Conservation (phyloP, 176 grass and related monocot genomes). For the Neostapfia colusana region DNA sequence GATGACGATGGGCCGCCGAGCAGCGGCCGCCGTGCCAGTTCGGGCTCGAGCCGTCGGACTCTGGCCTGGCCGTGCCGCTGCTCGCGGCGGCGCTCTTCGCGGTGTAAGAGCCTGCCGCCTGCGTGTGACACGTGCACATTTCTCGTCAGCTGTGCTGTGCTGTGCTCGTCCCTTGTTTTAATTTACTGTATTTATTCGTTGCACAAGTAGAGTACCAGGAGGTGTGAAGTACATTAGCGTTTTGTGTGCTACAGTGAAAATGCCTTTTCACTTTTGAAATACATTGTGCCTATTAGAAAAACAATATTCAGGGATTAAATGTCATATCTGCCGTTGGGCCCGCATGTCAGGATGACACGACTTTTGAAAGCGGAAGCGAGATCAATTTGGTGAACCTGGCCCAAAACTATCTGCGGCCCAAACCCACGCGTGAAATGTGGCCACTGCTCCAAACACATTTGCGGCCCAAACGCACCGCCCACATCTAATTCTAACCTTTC, state of each 20-base stretch:
- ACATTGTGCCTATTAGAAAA: neutral
- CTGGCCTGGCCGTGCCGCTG: constrained; percentile 8
- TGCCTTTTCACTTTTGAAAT: neutral
- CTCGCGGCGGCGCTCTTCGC: neutral
- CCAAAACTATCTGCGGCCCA: too few relatives aligned
- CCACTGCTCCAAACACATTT: neutral
- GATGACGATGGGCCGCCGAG: neutral
- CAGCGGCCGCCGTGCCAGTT: neutral
- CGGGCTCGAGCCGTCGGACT: neutral
- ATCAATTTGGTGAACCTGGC: too few relatives aligned
- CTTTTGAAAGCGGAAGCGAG: too few relatives aligned
- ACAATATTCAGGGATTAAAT: too few relatives aligned
- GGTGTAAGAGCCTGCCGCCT: neutral
- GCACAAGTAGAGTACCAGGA: neutral
- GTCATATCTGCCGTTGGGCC: too few relatives aligned
- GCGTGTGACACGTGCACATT: neutral
- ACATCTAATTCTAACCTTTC: neutral
- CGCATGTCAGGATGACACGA: too few relatives aligned
- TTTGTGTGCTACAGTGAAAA: neutral
- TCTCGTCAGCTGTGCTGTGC: neutral
- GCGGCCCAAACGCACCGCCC: neutral
- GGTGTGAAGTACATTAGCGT: neutral
- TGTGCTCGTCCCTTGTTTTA: too few relatives aligned
- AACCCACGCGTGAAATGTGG: too few relatives aligned
- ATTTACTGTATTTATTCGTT: neutral